Conservation (phyloP, 345 rosid genomes). For the Arabidopsis suecica region DNA sequence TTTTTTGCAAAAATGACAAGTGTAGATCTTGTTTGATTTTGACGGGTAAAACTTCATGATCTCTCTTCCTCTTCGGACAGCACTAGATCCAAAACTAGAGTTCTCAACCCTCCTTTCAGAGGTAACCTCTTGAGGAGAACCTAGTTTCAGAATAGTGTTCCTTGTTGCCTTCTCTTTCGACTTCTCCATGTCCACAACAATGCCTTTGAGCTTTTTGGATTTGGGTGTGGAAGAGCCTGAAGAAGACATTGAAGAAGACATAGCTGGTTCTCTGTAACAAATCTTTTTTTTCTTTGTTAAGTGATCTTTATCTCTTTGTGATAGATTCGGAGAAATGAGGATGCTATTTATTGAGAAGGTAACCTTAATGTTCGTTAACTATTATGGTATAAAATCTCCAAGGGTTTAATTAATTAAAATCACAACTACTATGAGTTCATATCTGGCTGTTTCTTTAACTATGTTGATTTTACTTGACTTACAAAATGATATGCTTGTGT, state of each 20-base stretch:
- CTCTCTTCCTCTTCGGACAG: slow-evolving; percentile 31
- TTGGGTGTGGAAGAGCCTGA: background rate
- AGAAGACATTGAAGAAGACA: slow-evolving; percentile 39
- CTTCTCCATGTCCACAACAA: background rate
- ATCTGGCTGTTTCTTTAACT: slow-evolving; percentile 33
- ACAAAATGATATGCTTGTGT: slow-evolving; percentile 2
- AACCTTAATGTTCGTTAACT: slow-evolving; percentile 12
- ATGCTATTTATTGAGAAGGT: slow-evolving; percentile 34
- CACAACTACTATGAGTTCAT: slow-evolving; percentile 23
- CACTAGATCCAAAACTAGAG: slow-evolving; percentile 23
- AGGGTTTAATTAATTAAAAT: slow-evolving; percentile 14
- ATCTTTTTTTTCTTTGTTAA: slow-evolving; percentile 26
- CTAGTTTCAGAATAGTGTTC: background rate
- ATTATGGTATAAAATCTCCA: slow-evolving; percentile 42
- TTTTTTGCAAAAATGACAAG: slow-evolving; percentile 36
- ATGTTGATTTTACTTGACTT: slow-evolving; percentile 23
- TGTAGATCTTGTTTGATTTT: slow-evolving; percentile 31
- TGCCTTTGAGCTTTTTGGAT: background rate
- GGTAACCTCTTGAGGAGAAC: slow-evolving; percentile 30
- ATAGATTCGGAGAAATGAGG: slow-evolving; percentile 29
- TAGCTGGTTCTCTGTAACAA: slow-evolving; percentile 23
- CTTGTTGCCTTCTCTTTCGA: slow-evolving; percentile 3
- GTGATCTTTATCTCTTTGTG: slow-evolving; percentile 38
- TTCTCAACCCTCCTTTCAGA: slow-evolving; percentile 24
- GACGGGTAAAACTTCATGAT: slow-evolving; percentile 40